Conservation (phyloP, 768 basidiomycete genomes). For the Hypholoma fasciculare region DNA sequence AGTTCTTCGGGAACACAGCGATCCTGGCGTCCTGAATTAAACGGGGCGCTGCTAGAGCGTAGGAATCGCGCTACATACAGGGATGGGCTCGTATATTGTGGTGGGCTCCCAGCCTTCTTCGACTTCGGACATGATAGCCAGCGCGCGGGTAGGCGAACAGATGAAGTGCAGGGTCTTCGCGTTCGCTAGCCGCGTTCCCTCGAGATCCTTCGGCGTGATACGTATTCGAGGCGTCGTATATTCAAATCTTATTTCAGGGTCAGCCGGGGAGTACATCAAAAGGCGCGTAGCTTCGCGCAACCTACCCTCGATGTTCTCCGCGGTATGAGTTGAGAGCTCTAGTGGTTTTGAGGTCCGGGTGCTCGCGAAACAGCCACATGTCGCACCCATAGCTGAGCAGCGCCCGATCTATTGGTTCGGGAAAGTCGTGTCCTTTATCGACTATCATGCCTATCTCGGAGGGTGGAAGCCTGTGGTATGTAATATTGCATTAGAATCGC, state of each 20-base stretch:
- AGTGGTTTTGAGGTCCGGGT: constrained; percentile 58
- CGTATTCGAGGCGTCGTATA: constrained; percentile 75
- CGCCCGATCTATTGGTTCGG: constrained; percentile 49
- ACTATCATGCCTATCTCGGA: constrained; percentile 77
- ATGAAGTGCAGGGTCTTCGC: constrained; percentile 75
- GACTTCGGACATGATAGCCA: constrained; percentile 65
- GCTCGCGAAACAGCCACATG: constrained; percentile 78
- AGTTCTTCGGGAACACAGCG: constrained; percentile 81
- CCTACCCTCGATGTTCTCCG: constrained; percentile 72
- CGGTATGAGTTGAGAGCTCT: constrained; percentile 72
- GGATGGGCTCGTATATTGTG: constrained; percentile 85
- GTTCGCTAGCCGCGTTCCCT: constrained; percentile 47
- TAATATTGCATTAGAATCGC: neutral
- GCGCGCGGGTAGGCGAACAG: constrained; percentile 77
- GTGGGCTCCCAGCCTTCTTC: constrained; percentile 61
- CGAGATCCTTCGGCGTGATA: constrained; percentile 70
- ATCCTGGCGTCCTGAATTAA: constrained; percentile 41
- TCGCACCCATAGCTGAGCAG: constrained; percentile 65
- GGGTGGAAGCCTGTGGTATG: constrained; percentile 57
- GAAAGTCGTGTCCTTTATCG: constrained; percentile 81
- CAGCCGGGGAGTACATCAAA: neutral
- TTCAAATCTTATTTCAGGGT: constrained; percentile 54
- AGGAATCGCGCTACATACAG: constrained; percentile 39
- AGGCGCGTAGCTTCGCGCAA: neutral
- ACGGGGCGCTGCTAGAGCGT: neutral